These are phyloP conservation scores for Cladosporium sp. DNA, from an alignment of 2,329 filamentous ascomycete species.

Conservation along the genomic window DNA sequence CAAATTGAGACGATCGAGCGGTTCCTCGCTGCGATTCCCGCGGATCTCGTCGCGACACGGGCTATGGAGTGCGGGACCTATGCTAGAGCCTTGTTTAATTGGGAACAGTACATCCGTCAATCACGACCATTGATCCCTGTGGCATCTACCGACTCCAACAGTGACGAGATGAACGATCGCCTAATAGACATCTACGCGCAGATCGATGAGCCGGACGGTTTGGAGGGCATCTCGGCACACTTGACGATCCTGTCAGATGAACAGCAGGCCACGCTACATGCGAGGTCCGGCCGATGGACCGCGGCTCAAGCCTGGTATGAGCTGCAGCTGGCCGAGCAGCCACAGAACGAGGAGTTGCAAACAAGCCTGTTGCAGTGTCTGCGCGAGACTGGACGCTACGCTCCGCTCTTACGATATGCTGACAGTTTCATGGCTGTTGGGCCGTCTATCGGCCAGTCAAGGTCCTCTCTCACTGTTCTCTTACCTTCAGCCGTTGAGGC, in stretches of 20 bases:
- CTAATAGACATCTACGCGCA: slow-evolving; percentile 93
- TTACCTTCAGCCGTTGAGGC: slow-evolving; percentile 78
- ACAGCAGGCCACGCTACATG: slow-evolving; percentile 86
- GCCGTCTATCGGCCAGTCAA: slow-evolving; percentile 31
- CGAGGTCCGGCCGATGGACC: slow-evolving; percentile 87
- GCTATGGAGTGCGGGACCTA: slow-evolving; percentile 94
- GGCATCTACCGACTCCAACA: slow-evolving; percentile 34
- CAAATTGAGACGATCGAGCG: slow-evolving; percentile 61
- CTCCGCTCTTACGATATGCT: slow-evolving; percentile 68
- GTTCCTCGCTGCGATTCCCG: slow-evolving; percentile 62
- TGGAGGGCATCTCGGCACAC: slow-evolving; percentile 88
- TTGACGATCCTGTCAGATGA: slow-evolving; percentile 82
- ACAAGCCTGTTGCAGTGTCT: slow-evolving; percentile 79
- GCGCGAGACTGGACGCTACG: slow-evolving; percentile 88
- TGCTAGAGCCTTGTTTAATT: slow-evolving; percentile 83
- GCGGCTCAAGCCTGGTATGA: slow-evolving; percentile 98
- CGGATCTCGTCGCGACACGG: slow-evolving; percentile 68
- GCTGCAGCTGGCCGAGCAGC: slow-evolving; percentile 73
- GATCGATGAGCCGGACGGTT: slow-evolving; percentile 94
- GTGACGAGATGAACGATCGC: slow-evolving; percentile 52
- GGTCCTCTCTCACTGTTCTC: slow-evolving; percentile 35
- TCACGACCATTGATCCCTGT: slow-evolving; percentile 35
- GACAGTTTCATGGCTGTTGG: slow-evolving; percentile 57
- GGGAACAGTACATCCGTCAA: slow-evolving; percentile 80
- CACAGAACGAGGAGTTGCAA: slow-evolving; percentile 70